phyloP scores from a whole-genome alignment of 352 stramenopile species.

The Sclerospora graminicola region DNA sequence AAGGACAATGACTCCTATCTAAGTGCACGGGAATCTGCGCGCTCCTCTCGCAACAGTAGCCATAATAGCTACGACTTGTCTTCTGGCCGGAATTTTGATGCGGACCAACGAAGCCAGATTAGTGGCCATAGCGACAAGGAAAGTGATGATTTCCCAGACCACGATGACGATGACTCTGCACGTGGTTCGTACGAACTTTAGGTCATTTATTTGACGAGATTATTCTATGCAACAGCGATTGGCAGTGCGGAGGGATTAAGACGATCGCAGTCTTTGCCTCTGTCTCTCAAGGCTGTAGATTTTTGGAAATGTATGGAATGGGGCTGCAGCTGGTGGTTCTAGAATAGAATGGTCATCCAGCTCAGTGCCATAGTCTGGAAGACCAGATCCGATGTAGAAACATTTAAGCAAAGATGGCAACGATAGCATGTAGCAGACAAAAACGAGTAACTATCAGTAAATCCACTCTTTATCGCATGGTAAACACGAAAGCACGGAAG shows the following conservation, averaged over 20 bases:
- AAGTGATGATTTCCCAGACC: conserved; percentile 62
- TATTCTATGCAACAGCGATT: conserved; percentile 12
- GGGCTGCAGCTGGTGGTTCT: conserved; percentile 13
- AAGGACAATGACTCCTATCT: conserved; percentile 69
- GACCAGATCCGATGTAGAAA: conserved; percentile 19
- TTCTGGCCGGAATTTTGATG: conserved; percentile 15
- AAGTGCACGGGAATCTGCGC: conserved; percentile 39
- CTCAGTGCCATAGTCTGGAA: conserved; percentile 9
- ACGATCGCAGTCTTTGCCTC: conserved; percentile 16
- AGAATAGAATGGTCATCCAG: conserved; percentile 16
- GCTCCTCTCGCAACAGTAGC: conserved; percentile 37
- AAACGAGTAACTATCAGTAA: conserved; percentile 1
- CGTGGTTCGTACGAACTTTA: conserved; percentile 78
- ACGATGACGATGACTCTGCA: conserved; percentile 51
- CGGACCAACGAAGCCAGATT: conserved; percentile 63
- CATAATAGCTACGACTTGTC: conserved; percentile 55
- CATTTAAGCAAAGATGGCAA: conserved; percentile 3
- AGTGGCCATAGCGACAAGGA: conserved; percentile 57
- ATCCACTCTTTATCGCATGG: conserved; percentile 6
- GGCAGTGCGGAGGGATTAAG: conserved; percentile 8
- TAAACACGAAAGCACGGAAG: conserved; percentile 11
- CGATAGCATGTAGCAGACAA: not conserved
- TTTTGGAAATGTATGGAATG: conserved; percentile 20
- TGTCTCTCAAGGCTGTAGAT: conserved; percentile 5
- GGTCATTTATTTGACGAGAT: conserved; percentile 10